A percentile compares a stretch with the other conserved stretches of the same genome.
Evolutionary conservation across 345 rosid species (phyloP).

Genomic region (Citropsis articulata): DNA sequence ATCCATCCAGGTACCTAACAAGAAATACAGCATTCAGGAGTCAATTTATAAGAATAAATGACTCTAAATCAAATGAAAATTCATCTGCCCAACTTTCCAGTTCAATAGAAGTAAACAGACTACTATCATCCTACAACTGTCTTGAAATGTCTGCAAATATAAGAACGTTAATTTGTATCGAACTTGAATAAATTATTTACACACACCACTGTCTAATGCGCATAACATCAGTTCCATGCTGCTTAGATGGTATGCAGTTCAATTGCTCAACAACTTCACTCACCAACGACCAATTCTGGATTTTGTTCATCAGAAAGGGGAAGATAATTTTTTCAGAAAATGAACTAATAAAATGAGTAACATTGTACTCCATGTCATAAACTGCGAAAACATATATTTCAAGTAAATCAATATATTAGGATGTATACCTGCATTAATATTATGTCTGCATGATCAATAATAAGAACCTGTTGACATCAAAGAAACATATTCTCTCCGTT

Average conservation of each 20-base stretch:
- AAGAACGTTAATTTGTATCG: not conserved
- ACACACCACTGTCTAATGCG: constrained; percentile 80
- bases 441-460: constrained; percentile 92
- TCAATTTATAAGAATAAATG: constrained; percentile 8
- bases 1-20: constrained; percentile 82
- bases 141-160: not conserved
- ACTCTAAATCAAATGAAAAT: not conserved
- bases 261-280: constrained; percentile 57
- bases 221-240: constrained; percentile 83
- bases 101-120: not conserved
- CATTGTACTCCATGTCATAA: not conserved
- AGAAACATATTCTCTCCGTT: constrained; percentile 5
- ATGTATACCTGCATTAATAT: constrained; percentile 81
- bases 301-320: constrained; percentile 17
- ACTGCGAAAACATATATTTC: not conserved
- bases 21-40: not conserved
- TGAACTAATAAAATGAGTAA: not conserved
- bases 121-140: not conserved
- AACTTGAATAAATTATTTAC: not conserved
- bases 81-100: not conserved
- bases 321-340: not conserved
- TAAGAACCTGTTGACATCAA: constrained; percentile 57
- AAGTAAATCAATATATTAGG: constrained; percentile 21
- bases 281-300: constrained; percentile 82
- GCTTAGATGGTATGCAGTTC: constrained; percentile 69